phyloP scores from a whole-genome alignment of 2,329 filamentous ascomycete species.

The Aureobasidium sp. region DNA sequence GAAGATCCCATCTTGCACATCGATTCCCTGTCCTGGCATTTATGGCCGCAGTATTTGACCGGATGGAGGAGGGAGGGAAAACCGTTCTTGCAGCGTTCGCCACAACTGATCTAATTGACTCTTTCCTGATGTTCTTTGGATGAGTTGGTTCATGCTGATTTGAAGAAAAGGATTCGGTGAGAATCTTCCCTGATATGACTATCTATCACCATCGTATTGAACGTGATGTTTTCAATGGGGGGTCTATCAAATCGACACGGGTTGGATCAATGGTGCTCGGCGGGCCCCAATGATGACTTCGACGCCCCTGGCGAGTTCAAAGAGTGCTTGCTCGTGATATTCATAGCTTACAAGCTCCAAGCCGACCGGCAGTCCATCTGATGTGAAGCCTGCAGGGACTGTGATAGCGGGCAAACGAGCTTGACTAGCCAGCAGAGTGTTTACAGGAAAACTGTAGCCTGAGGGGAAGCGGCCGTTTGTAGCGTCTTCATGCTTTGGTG shows the following conservation, averaged over 20 bases:
- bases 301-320: background rate
- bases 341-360: background rate
- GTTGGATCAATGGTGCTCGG: background rate
- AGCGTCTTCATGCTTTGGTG: background rate
- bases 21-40: background rate
- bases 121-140: too few species aligned
- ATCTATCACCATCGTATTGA: too few species aligned
- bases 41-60: background rate
- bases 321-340: background rate
- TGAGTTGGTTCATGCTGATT: too few species aligned
- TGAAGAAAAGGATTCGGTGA: too few species aligned
- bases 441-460: background rate
- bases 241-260: too few species aligned
- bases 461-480: background rate
- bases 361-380: background rate
- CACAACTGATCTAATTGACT: too few species aligned
- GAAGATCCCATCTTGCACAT: background rate
- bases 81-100: background rate
- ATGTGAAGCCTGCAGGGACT: background rate
- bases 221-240: too few species aligned
- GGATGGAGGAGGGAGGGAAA: background rate
- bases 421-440: background rate
- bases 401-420: background rate
- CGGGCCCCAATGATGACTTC: background rate
- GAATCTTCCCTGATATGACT: too few species aligned